Conservation (phyloP, 257 asterid genomes). For the Primulina huaijiensis region DNA sequence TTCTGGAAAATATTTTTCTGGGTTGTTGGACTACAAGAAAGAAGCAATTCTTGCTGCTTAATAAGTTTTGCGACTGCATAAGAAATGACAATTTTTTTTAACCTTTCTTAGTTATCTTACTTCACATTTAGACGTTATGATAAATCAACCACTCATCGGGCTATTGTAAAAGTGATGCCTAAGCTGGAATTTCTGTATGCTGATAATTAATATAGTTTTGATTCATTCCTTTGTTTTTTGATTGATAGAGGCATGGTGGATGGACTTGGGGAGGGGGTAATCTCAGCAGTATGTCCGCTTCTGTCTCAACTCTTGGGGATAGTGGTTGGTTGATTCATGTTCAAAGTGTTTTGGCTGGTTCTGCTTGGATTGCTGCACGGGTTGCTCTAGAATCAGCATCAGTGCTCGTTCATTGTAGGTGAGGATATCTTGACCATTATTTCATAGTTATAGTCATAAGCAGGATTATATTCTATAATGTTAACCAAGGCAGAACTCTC, state of each 20-base stretch:
- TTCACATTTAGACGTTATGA: constrained; percentile 16
- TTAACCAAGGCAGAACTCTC: background rate
- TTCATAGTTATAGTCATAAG: constrained; percentile 6
- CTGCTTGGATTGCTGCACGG: constrained; percentile 99
- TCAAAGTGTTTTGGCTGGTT: constrained; percentile 94
- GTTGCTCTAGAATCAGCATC: constrained; percentile 93
- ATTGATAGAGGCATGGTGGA: constrained; percentile 87
- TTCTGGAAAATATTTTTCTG: background rate
- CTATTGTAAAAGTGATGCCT: constrained; percentile 2
- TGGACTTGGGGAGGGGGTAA: constrained; percentile 99
- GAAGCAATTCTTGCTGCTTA: constrained; percentile 11
- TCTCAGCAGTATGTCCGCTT: constrained; percentile 99
- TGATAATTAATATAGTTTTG: constrained; percentile 11
- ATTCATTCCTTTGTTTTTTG: constrained; percentile 19
- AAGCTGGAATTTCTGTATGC: constrained; percentile 12
- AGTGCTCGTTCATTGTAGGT: constrained; percentile 99
- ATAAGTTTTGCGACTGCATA: background rate
- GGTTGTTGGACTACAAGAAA: constrained; percentile 10
- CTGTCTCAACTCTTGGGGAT: constrained; percentile 95
- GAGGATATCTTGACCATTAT: constrained; percentile 25
- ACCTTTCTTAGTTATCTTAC: constrained; percentile 7
- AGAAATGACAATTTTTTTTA: background rate
- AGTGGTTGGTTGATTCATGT: constrained; percentile 98
- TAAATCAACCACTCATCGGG: constrained; percentile 1
- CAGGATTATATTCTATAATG: background rate